Evolutionary conservation across 148 eudicot genomes (phyloP).

Genomic region (Rheum nobile): DNA sequence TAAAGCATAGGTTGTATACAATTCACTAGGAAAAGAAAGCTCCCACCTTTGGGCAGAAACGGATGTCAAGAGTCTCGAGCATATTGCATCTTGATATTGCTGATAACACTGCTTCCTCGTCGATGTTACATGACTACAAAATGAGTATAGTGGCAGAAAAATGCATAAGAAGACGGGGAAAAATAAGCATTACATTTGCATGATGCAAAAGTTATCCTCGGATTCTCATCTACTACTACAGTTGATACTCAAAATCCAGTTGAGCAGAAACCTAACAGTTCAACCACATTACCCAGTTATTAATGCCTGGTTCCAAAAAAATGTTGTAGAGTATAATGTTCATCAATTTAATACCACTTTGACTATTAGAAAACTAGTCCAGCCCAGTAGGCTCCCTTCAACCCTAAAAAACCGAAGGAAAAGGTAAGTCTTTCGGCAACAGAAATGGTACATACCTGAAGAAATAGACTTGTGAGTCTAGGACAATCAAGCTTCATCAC

Average conservation of each 20-base stretch:
- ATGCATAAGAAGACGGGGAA: not conserved
- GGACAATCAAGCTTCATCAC: slow-evolving; percentile 69
- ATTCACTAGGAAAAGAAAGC: not conserved
- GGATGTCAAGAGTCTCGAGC: slow-evolving; percentile 90
- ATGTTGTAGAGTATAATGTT: too few relatives aligned
- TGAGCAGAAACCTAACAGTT: too few relatives aligned
- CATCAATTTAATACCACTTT: too few relatives aligned
- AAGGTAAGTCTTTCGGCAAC: too few relatives aligned
- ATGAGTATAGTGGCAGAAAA: not conserved
- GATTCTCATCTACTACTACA: too few relatives aligned
- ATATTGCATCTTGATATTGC: slow-evolving; percentile 51
- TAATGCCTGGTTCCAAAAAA: too few relatives aligned
- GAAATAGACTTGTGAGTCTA: slow-evolving; percentile 62
- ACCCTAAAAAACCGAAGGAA: too few relatives aligned
- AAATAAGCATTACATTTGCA: not conserved
- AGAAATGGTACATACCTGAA: slow-evolving; percentile 47
- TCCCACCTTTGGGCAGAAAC: slow-evolving; percentile 72
- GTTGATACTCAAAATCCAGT: too few relatives aligned
- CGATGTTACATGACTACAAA: slow-evolving; percentile 61
- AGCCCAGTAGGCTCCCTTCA: too few relatives aligned
- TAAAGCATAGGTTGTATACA: not conserved
- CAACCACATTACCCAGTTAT: too few relatives aligned
- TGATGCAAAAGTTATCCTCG: too few relatives aligned
- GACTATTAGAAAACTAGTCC: too few relatives aligned
- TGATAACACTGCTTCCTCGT: slow-evolving; percentile 59